Percentiles rank a stretch among this genome's conserved stretches.
phyloP scores from a whole-genome alignment of 345 rosid genomes.

The Salix udensis region DNA sequence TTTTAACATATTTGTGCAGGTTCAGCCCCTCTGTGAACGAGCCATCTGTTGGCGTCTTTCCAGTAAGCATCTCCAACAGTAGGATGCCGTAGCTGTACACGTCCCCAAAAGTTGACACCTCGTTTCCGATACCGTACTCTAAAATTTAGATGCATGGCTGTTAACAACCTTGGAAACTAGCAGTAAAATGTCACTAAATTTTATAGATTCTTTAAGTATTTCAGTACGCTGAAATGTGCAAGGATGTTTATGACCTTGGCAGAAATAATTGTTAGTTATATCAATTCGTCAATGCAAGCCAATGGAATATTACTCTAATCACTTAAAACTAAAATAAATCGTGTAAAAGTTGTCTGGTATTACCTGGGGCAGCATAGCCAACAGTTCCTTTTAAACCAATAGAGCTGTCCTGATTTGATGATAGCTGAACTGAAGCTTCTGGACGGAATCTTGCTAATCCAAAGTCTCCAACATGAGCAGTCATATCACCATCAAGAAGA shows the following conservation, averaged over 20 bases:
- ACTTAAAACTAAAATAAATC: neutral
- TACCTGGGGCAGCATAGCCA: conserved; percentile 17
- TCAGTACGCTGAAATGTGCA: too few relatives aligned
- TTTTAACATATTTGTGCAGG: neutral
- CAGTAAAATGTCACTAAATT: too few relatives aligned
- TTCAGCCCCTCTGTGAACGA: conserved; percentile 8
- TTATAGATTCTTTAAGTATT: too few relatives aligned
- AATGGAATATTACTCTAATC: neutral
- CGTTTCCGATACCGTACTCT: conserved; percentile 13
- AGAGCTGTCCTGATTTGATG: conserved; percentile 1
- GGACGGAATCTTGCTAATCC: conserved; percentile 12
- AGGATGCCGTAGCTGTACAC: conserved; percentile 40
- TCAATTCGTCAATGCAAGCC: too few relatives aligned
- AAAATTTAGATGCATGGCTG: neutral
- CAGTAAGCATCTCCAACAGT: conserved; percentile 26
- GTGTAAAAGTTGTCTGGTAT: neutral
- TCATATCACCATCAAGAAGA: neutral
- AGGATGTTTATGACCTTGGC: too few relatives aligned
- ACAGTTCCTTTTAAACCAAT: conserved; percentile 5
- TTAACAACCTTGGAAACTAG: too few relatives aligned
- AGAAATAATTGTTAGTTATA: too few relatives aligned
- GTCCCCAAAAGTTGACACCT: conserved; percentile 3
- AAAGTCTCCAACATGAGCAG: conserved; percentile 16
- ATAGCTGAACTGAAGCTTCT: neutral
- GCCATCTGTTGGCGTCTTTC: conserved; percentile 11